Evolutionary conservation across 2,329 filamentous ascomycete species (phyloP), one percentile per base, ranked within the genome.

Genomic region (Cyclaneusma minus): DNA sequence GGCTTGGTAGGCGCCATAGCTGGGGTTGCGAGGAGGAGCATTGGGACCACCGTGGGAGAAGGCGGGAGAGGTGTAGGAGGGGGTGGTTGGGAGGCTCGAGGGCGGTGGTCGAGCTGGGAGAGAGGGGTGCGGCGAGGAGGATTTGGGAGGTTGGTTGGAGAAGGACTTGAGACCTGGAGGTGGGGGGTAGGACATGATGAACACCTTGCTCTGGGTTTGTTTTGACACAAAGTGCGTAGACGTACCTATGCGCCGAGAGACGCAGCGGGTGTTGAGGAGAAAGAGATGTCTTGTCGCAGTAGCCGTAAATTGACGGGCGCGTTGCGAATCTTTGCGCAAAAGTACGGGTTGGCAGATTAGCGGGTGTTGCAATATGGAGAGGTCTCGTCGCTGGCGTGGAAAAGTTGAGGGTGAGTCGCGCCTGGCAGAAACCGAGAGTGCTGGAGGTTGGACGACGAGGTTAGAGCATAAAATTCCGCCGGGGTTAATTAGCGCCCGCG

Each of bases 111-210:
- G 75, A 35, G 81, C 72, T 38, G 82, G 82, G 20, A 91, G 75
- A 40, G 77, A 81, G 22, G 68, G 64, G 42, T 68, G 57, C 17
- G 53, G 42, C 40, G 52, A 37, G 32, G 50, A 38, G 43, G 56
- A 42, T 45, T 51, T 41, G 49, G 34, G 35, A 48, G 41, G 28
- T 45, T 35, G 44, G n/a, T n/a, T n/a, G 42, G 48, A 31, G 39
- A 45, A 37, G 43, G 55, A 52, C 51, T 60, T 50, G 52, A 68
- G 58, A 69, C 79, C 79, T 82, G 81, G 77, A 77, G 78, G 77
- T 49, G 75, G 76, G 56, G 79, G 76, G 66, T 82, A 82, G 56
- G 79, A 76, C 81, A 87, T 87, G 66, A 72, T 73, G 67, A 72
- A 72, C 43, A 41, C 37, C 39, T 45, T 13, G 22, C 13, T 20